Evolutionary conservation across 164 flowering plant genomes (phyloP), one percentile per base, ranked within the genome.

Genomic region (Vitis rupestris): DNA sequence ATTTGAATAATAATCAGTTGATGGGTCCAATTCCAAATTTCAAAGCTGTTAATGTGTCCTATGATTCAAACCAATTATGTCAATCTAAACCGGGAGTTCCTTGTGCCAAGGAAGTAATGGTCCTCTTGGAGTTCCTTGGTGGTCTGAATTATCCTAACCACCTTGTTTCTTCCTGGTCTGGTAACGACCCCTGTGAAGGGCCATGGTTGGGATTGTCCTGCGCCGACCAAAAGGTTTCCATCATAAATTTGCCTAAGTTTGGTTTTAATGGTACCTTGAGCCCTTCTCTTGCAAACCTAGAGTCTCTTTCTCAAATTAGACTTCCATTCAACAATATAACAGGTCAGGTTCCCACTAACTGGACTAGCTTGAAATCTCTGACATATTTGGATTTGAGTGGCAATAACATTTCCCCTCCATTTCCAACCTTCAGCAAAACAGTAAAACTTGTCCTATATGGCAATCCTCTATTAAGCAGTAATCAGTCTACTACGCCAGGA

Each of bases 1-100:
- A 84, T 78, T 78, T 90, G 83, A 84, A 76, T 75, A 88, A 90
- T 58, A 90, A 90, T 63, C 70, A 75, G 69, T 70, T 90, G 4
- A 86, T 87, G 89, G 95, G 95, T 61, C 92, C 92, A 5, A 73
- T 83, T 12, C 95, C 92, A 6, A 69, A 78, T 44, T 83, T 86
- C 57, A 85, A 79, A 72, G 72, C 88, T 4, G n/a, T 48, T 1
- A 79, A 80, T 16, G 75, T 44, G 55, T 27, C 78, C 19, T 89
- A 2, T 72, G 31, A 13, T 52, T 71, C 82, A 1, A 89, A 89
- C 66, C 27, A 69, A 0, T 89, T 89, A 57, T 90, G 94, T 79
- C 85, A 78, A 65, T 4, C 83, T 16, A 69, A 61, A 59, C 69
- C 78, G 0, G 91, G 89, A 31, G 65, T 51, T 51, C 75, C 71